Base-by-base conservation (phyloP, 129 eudicot species). In the Escallonia herrerae region DNA sequence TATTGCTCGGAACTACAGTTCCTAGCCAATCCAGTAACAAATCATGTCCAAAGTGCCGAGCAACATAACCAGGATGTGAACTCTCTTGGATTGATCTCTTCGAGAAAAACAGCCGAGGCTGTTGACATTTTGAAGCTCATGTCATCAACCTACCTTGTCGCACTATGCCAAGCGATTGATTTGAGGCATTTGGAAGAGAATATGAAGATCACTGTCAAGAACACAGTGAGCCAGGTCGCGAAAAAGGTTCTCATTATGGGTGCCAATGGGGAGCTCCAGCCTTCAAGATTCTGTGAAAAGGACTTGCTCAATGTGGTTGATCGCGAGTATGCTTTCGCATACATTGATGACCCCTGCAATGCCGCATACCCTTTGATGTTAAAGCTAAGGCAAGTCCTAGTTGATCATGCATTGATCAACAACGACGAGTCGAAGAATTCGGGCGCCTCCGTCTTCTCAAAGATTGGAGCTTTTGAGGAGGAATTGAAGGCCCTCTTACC, bases 31-130 rank as follows among this genome's bases (percentile, higher is more conserved):
- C 91, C 95, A 0, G 95, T 87, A 15, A 87, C 91, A n/a, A 87
- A 80, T 68, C 95, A 87, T 61, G 95, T 87, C 13, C 84, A 87
- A 68, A 87, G 95, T 56, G 95, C 95, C 5, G 95, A 87, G 70
- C 95, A 87, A 62, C 95, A 84, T 66, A 87, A 87, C 74, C 95
- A 87, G 63, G 95, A 87, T 47, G 91, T 87, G 22, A 87, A 87
- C 79, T 87, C 95, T 2, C 39, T 87, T 44, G 95, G 95, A 0
- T 53, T 87, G 10, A 84, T 87, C 38, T 87, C 95, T 9, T 80
- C 95, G 0, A 55, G 91, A 13, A 87, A 87, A 58, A 87, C 95
- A 9, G 88, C 75, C 0, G 95, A 87, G 62, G 88, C 95, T 0
- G 77, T 87, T 22, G 95, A 87, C 5, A 84, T 87, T 5, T 73